Evolutionary conservation across 2,329 filamentous ascomycete species (phyloP).

Genomic region (Alternaria ventricosa): DNA sequence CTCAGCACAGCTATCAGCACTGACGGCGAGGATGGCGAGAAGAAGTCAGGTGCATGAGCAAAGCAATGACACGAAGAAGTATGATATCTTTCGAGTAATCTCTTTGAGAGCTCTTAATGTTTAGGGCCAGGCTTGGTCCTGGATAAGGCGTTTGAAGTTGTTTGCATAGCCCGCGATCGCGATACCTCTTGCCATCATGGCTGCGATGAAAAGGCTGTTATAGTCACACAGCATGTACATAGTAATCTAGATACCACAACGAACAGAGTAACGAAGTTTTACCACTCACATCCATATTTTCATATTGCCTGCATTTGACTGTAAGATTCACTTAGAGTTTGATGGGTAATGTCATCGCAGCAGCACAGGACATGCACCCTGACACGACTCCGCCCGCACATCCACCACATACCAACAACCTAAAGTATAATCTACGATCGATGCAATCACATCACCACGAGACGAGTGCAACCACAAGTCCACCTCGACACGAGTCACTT

Average conservation of each 20-base stretch:
- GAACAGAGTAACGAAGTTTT: background rate
- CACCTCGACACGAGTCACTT: background rate
- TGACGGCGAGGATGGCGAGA: slow-evolving; percentile 35
- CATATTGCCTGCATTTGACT: background rate
- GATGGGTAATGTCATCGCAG: background rate
- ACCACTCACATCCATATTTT: background rate
- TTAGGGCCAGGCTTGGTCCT: background rate
- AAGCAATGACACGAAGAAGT: background rate
- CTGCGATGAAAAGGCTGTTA: slow-evolving; percentile 19
- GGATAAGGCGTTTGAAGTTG: slow-evolving; percentile 16
- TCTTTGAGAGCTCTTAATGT: slow-evolving; percentile 1
- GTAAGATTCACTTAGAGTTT: background rate
- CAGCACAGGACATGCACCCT: background rate
- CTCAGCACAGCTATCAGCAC: slow-evolving; percentile 42
- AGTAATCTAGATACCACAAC: slow-evolving; percentile 17
- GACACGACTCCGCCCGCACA: background rate
- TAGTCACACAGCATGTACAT: slow-evolving; percentile 9
- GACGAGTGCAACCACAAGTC: background rate
- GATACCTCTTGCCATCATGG: slow-evolving; percentile 27
- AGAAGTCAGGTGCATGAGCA: slow-evolving; percentile 20
- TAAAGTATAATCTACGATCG: background rate
- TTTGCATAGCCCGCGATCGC: slow-evolving; percentile 31
- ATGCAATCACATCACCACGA: background rate
- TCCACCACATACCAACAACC: background rate
- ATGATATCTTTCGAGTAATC: background rate